Percentiles rank a stretch among this genome's conserved stretches.
Conservation (phyloP, 495 filamentous ascomycete species). For the Opeltia flavorubescens region DNA sequence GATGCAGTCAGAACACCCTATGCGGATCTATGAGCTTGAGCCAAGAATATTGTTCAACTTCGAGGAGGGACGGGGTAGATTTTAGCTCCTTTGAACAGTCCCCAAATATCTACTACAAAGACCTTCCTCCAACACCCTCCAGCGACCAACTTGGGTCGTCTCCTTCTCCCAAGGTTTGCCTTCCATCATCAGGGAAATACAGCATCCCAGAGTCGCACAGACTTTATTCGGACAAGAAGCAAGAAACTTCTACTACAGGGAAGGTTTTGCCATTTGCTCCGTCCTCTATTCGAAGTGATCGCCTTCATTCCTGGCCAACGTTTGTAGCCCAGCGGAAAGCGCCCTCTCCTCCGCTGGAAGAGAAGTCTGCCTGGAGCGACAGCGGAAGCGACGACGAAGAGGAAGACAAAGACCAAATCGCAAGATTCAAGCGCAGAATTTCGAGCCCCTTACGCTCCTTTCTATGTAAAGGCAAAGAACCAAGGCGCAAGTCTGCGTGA, state of each 20-base stretch:
- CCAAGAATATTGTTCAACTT: background rate
- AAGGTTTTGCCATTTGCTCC: too few relatives aligned
- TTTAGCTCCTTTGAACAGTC: background rate
- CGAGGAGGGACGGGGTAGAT: background rate
- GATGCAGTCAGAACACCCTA: background rate
- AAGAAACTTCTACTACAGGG: too few relatives aligned
- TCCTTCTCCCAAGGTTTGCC: too few relatives aligned
- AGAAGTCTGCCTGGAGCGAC: slow-evolving; percentile 2
- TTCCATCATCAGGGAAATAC: too few relatives aligned
- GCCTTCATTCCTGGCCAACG: background rate
- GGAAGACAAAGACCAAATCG: slow-evolving; percentile 1
- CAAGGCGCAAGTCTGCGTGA: background rate
- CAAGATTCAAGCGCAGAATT: slow-evolving; percentile 12
- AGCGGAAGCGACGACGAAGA: slow-evolving; percentile 1
- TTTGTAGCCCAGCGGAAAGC: background rate
- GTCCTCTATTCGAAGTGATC: too few relatives aligned
- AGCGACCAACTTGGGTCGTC: too few relatives aligned
- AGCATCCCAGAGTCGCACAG: too few relatives aligned
- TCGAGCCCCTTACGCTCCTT: slow-evolving; percentile 1
- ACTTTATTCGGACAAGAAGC: too few relatives aligned
- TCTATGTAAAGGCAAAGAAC: background rate
- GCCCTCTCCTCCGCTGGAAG: background rate
- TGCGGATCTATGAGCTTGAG: background rate
- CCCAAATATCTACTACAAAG: background rate
- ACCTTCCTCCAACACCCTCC: background rate